phyloP scores from a whole-genome alignment of 176 grass and related monocot genomes.

The Secale cereale region DNA sequence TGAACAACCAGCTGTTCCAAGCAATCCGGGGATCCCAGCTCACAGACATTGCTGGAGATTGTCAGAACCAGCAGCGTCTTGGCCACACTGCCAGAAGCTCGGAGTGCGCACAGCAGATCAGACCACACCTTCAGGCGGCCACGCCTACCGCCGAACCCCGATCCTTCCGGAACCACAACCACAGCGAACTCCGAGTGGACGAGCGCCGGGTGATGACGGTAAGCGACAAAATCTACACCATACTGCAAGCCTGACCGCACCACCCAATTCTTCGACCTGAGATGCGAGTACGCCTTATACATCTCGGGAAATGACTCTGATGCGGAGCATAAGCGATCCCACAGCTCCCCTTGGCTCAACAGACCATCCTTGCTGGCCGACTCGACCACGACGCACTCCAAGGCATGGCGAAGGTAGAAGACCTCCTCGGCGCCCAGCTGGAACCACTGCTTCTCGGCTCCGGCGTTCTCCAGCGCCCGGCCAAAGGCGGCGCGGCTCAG shows the following conservation, averaged over 20 bases:
- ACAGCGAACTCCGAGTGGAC: constrained; percentile 78
- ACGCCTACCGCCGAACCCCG: background rate
- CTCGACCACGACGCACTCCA: constrained; percentile 37
- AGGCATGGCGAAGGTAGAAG: constrained; percentile 50
- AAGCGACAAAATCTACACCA: constrained; percentile 65
- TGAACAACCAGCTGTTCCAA: constrained; percentile 45
- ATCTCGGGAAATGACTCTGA: constrained; percentile 42
- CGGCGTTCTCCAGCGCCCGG: background rate
- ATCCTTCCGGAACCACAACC: constrained; percentile 36
- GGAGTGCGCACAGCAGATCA: constrained; percentile 44
- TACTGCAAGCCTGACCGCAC: constrained; percentile 52
- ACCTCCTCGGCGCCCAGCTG: constrained; percentile 58
- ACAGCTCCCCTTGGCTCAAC: constrained; percentile 30
- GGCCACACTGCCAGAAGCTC: constrained; percentile 60
- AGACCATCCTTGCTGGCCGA: background rate
- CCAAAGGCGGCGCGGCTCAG: constrained; percentile 43
- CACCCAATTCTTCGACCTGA: constrained; percentile 75
- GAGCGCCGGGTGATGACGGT: constrained; percentile 65
- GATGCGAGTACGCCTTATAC: constrained; percentile 59
- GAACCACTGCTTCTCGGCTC: constrained; percentile 25
- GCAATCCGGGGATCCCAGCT: constrained; percentile 30
- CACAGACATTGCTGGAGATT: background rate
- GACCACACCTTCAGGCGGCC: constrained; percentile 48
- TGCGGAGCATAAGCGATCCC: constrained; percentile 32
- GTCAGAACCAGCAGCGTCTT: constrained; percentile 64